phyloP scores from a whole-genome alignment of 306 rosid genomes.

The Ochetophila trinervis region DNA sequence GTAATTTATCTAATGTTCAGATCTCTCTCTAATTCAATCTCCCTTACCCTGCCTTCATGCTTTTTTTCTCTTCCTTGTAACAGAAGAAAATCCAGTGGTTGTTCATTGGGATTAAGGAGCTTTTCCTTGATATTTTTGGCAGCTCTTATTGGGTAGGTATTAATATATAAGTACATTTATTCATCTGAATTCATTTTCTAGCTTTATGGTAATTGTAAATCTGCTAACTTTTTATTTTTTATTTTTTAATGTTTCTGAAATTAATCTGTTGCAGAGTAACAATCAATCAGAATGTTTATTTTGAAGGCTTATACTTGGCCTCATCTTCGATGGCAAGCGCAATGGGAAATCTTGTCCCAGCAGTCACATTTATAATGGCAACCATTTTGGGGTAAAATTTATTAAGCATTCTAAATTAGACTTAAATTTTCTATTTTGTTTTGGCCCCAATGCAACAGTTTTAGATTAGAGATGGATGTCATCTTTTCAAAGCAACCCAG shows the following conservation, averaged over 20 bases:
- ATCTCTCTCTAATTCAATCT: not conserved
- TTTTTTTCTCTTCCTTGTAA: not conserved
- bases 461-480: too few relatives aligned
- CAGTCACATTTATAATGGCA: slow-evolving; percentile 56
- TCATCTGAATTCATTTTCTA: too few relatives aligned
- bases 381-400: slow-evolving; percentile 33
- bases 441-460: too few relatives aligned
- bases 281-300: slow-evolving; percentile 36
- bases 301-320: slow-evolving; percentile 45
- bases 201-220: not conserved
- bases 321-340: slow-evolving; percentile 50
- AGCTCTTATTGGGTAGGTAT: slow-evolving; percentile 48
- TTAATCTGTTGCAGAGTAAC: slow-evolving; percentile 30
- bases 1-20: not conserved
- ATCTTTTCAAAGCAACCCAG: too few relatives aligned
- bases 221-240: not conserved
- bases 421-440: too few relatives aligned
- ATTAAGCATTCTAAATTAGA: too few relatives aligned
- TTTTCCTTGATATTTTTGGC: slow-evolving; percentile 41
- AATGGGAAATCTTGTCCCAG: slow-evolving; percentile 55
- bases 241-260: not conserved
- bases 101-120: slow-evolving; percentile 39
- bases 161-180: not conserved
- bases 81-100: slow-evolving; percentile 34
- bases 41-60: not conserved